Conservation (phyloP, 2,329 filamentous ascomycete genomes). For the Cladosporium phlei region DNA sequence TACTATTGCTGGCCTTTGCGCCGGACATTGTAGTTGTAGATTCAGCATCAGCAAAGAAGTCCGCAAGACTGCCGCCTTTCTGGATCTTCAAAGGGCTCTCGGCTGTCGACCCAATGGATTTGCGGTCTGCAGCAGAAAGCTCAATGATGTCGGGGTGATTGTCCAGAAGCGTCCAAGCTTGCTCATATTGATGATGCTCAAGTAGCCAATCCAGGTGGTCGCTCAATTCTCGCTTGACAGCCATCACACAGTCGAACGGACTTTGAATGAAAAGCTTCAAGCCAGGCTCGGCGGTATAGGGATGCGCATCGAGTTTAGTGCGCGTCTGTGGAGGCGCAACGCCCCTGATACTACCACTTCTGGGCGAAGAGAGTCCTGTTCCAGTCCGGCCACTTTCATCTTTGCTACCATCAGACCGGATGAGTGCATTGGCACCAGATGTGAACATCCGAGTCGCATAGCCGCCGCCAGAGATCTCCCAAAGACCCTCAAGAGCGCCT, state of each 20-base stretch:
- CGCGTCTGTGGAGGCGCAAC: constrained; percentile 19
- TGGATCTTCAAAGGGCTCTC: constrained; percentile 41
- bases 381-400: constrained; percentile 33
- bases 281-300: constrained; percentile 51
- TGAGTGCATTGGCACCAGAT: constrained; percentile 71
- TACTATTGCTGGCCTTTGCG: constrained; percentile 51
- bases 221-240: constrained; percentile 76
- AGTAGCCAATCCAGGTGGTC: constrained; percentile 86
- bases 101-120: constrained; percentile 32
- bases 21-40: constrained; percentile 60
- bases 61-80: constrained; percentile 26
- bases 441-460: constrained; percentile 84
- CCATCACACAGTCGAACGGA: constrained; percentile 92
- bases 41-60: constrained; percentile 55
- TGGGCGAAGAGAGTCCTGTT: constrained; percentile 30
- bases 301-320: constrained; percentile 37
- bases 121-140: constrained; percentile 33
- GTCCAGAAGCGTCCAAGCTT: constrained; percentile 85
- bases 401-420: constrained; percentile 36
- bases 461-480: constrained; percentile 71
- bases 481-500: constrained; percentile 78
- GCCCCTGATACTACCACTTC: constrained; percentile 32
- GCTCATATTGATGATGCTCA: constrained; percentile 72
- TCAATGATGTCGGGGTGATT: constrained; percentile 71
- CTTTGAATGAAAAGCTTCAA: constrained; percentile 91